phyloP scores from a whole-genome alignment of 1,284 basidiomycete species.

The Boletus sp. region DNA sequence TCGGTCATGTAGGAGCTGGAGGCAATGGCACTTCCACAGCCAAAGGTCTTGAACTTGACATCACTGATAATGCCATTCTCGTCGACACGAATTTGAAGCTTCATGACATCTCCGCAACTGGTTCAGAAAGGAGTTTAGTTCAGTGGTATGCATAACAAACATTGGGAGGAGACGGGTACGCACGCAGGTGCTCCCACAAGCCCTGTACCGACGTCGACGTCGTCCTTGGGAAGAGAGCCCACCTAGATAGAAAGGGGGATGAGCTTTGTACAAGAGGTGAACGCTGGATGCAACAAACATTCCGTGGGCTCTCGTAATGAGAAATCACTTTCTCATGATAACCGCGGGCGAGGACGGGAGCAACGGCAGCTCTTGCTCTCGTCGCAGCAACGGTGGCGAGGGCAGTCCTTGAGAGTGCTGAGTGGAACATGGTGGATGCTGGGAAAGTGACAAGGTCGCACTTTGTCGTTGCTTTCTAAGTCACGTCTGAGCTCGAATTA shows the following conservation, averaged over 20 bases:
- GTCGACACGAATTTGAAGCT: constrained; percentile 97
- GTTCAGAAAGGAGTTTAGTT: constrained; percentile 3
- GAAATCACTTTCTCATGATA: constrained; percentile 96
- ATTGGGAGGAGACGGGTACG: constrained; percentile 39
- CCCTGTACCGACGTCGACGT: constrained; percentile 92
- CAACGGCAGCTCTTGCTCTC: constrained; percentile 39
- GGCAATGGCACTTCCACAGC: constrained; percentile 96
- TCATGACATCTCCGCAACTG: constrained; percentile 95
- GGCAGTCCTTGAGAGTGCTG: constrained; percentile 52
- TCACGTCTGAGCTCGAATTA: constrained; percentile 30
- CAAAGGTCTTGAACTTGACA: constrained; percentile 99
- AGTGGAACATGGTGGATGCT: constrained; percentile 63
- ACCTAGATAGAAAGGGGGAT: constrained; percentile 63
- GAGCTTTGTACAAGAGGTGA: constrained; percentile 43
- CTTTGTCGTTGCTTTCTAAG: constrained; percentile 11
- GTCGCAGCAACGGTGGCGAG: constrained; percentile 46
- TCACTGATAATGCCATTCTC: constrained; percentile 95
- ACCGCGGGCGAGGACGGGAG: constrained; percentile 56
- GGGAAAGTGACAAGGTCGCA: constrained; percentile 22
- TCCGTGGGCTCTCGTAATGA: constrained; percentile 94
- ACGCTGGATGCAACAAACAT: constrained; percentile 59
- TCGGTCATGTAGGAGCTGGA: constrained; percentile 98
- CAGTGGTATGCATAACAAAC: constrained; percentile 12
- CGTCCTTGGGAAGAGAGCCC: constrained; percentile 91
- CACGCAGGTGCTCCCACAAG: constrained; percentile 98